Percentiles rank a stretch among this genome's conserved stretches.
These are phyloP conservation scores for Pichia sp. DNA, from an alignment of 1,139 yeast species.

Conservation along the genomic window DNA sequence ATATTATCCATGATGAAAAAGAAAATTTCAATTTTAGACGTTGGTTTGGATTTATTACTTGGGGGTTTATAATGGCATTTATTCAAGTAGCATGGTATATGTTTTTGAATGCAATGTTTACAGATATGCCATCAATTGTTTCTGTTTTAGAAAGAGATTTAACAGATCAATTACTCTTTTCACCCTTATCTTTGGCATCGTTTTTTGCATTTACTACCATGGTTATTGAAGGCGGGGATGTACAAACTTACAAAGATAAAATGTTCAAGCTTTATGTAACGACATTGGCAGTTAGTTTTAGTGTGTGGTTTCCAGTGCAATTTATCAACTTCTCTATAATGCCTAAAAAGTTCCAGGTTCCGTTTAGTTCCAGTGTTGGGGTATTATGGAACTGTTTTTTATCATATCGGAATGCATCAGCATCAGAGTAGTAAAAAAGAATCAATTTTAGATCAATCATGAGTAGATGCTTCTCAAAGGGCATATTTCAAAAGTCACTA, in stretches of 20 bases:
- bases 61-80: constrained; percentile 84
- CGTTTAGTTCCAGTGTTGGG: constrained; percentile 85
- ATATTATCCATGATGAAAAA: neutral
- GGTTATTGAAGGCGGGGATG: constrained; percentile 69
- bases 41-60: constrained; percentile 72
- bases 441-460: no score
- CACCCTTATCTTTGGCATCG: constrained; percentile 75
- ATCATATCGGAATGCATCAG: constrained; percentile 57
- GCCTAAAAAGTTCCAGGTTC: constrained; percentile 80
- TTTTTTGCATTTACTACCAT: constrained; percentile 83
- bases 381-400: constrained; percentile 90
- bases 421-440: no score
- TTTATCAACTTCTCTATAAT: constrained; percentile 77
- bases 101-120: constrained; percentile 68
- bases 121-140: constrained; percentile 74
- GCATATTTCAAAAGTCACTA: no score
- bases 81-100: constrained; percentile 88
- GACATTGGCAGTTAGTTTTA: constrained; percentile 71
- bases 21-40: constrained; percentile 59
- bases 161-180: constrained; percentile 83
- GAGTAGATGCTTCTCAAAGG: no score
- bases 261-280: constrained; percentile 61
- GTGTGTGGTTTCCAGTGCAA: constrained; percentile 95
- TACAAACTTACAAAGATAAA: constrained; percentile 57
- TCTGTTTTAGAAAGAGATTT: constrained; percentile 81